Evolutionary conservation across 176 grass and related monocot species (phyloP).

Genomic region (Alopecurus myosuroides): DNA sequence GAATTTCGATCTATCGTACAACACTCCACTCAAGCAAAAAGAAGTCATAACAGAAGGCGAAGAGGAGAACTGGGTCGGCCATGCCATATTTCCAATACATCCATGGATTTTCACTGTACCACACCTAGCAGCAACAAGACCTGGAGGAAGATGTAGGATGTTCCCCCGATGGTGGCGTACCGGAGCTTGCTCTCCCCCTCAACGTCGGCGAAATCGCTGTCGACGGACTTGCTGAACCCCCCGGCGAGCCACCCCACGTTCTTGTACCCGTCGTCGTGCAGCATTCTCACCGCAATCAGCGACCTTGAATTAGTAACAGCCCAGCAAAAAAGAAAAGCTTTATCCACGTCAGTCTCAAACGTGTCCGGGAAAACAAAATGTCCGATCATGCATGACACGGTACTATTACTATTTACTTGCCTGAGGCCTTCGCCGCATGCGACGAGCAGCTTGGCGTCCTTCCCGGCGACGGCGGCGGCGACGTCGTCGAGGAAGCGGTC

Average conservation of each 20-base stretch:
- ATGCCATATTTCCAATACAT: background rate
- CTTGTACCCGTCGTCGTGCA: constrained; percentile 74
- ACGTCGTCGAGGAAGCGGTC: constrained; percentile 65
- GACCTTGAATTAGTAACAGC: constrained; percentile 36
- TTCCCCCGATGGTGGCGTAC: constrained; percentile 83
- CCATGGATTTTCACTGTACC: constrained; percentile 18
- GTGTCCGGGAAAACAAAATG: background rate
- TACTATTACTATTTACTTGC: constrained; percentile 4
- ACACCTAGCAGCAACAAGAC: constrained; percentile 63
- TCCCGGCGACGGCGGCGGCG: constrained; percentile 27
- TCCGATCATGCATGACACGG: background rate
- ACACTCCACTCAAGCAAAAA: background rate
- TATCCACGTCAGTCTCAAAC: background rate
- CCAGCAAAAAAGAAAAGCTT: background rate
- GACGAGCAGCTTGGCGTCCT: constrained; percentile 73
- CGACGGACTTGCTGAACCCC: constrained; percentile 68
- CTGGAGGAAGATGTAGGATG: constrained; percentile 83
- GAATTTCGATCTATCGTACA: background rate
- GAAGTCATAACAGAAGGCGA: background rate
- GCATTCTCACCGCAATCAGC: constrained; percentile 70
- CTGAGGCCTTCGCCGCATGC: constrained; percentile 93
- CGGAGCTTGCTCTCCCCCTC: constrained; percentile 73
- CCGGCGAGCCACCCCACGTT: constrained; percentile 86
- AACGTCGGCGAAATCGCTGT: constrained; percentile 52
- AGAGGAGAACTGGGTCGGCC: background rate